Evolutionary conservation across 768 basidiomycete species (phyloP).

Genomic region (Hortiboletus flavorubellus): DNA sequence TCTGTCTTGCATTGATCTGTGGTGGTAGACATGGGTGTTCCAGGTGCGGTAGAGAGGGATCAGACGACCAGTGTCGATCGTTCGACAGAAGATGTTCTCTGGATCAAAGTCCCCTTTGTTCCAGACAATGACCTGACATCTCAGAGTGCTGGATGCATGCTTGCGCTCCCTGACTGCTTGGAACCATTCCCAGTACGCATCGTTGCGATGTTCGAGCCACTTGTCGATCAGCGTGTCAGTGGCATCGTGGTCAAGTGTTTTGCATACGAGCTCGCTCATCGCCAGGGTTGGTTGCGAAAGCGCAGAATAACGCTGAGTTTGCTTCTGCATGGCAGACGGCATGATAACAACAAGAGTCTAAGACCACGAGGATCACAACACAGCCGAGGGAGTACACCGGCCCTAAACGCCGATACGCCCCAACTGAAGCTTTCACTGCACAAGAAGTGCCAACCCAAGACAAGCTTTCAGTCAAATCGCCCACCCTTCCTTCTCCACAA

Average conservation of each 20-base stretch:
- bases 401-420: slow-evolving; percentile 21
- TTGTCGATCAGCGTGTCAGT: slow-evolving; percentile 80
- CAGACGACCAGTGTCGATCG: slow-evolving; percentile 72
- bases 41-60: slow-evolving; percentile 80
- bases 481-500: slow-evolving; percentile 2
- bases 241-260: slow-evolving; percentile 70
- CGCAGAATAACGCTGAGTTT: slow-evolving; percentile 50
- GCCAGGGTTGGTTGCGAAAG: slow-evolving; percentile 62
- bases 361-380: neutral
- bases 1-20: slow-evolving; percentile 69
- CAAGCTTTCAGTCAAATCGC: neutral
- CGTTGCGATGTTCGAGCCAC: slow-evolving; percentile 77
- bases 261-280: slow-evolving; percentile 78
- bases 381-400: slow-evolving; percentile 13
- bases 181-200: slow-evolving; percentile 78
- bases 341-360: slow-evolving; percentile 10
- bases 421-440: neutral
- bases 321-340: slow-evolving; percentile 20
- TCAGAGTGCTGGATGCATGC: slow-evolving; percentile 49
- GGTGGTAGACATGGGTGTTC: slow-evolving; percentile 80
- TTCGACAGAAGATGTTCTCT: slow-evolving; percentile 77
- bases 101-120: slow-evolving; percentile 73
- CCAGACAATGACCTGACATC: slow-evolving; percentile 49
- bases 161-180: slow-evolving; percentile 63
- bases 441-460: neutral